Conservation (phyloP, 2,329 filamentous ascomycete genomes). For the Didymosphaeria variabile region DNA sequence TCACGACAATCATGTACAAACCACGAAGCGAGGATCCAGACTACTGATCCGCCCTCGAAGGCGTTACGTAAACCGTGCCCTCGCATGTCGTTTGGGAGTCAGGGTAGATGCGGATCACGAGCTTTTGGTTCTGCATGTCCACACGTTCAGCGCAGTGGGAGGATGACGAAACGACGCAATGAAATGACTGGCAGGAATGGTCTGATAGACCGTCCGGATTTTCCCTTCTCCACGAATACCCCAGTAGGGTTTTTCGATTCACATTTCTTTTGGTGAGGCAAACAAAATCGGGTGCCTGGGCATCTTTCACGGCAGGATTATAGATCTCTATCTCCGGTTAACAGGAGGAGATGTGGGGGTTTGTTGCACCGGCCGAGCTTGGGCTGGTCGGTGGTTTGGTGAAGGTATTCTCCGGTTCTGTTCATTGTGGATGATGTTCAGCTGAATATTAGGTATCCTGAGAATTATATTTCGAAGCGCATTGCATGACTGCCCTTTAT, state of each 20-base stretch:
- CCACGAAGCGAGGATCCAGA: constrained; percentile 66
- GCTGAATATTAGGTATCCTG: background rate
- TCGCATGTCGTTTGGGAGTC: background rate
- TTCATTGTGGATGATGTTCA: background rate
- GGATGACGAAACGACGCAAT: constrained; percentile 1
- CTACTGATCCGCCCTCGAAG: background rate
- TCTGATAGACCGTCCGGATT: background rate
- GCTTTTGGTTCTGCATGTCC: background rate
- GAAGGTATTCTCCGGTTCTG: background rate
- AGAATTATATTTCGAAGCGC: background rate
- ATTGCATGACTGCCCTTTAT: background rate
- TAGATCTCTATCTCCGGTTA: background rate
- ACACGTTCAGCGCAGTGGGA: background rate
- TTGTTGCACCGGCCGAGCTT: background rate
- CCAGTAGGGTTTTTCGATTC: background rate
- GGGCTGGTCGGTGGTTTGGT: background rate
- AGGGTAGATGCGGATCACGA: background rate
- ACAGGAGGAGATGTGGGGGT: background rate
- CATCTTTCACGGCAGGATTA: background rate
- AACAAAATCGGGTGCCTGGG: constrained; percentile 5
- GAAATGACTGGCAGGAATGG: background rate
- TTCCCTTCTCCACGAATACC: background rate
- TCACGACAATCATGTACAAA: constrained; percentile 98
- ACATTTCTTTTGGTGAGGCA: background rate
- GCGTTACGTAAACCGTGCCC: background rate